Percentiles rank a stretch among this genome's conserved stretches.
Evolutionary conservation across 768 basidiomycete species (phyloP).

Genomic region (Suillus plorans): DNA sequence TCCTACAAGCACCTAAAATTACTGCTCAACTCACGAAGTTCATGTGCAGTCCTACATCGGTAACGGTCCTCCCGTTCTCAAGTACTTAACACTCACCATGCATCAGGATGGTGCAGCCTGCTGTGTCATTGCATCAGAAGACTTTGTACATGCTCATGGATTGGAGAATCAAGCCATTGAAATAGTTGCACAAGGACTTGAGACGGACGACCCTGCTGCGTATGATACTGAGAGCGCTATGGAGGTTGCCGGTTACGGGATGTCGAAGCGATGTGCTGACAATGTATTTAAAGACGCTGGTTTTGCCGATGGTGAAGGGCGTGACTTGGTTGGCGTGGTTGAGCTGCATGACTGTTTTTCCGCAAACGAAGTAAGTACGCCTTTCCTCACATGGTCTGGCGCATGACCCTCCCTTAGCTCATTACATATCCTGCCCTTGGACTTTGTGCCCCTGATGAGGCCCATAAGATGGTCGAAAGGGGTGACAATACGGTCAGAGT

Average conservation of each 20-base stretch:
- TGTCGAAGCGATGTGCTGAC: slow-evolving; percentile 70
- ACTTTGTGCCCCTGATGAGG: slow-evolving; percentile 62
- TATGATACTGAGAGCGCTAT: slow-evolving; percentile 72
- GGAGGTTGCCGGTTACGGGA: slow-evolving; percentile 79
- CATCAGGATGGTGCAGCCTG: slow-evolving; percentile 71
- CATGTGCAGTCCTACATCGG: slow-evolving; percentile 88
- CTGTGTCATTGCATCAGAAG: slow-evolving; percentile 76
- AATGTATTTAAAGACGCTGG: slow-evolving; percentile 72
- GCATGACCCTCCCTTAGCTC: slow-evolving; percentile 43
- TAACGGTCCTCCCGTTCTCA: slow-evolving; percentile 14
- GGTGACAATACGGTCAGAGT: slow-evolving; percentile 74
- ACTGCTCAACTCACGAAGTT: slow-evolving; percentile 74
- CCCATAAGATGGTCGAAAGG: slow-evolving; percentile 70
- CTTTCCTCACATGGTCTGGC: background rate
- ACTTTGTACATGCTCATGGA: slow-evolving; percentile 66
- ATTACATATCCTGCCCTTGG: slow-evolving; percentile 82
- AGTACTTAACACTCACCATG: background rate
- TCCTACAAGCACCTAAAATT: slow-evolving; percentile 65
- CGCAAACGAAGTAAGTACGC: slow-evolving; percentile 62
- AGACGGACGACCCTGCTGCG: slow-evolving; percentile 63
- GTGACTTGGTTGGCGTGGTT: slow-evolving; percentile 78
- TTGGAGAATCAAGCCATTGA: slow-evolving; percentile 89
- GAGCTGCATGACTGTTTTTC: slow-evolving; percentile 89
- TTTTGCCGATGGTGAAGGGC: slow-evolving; percentile 56
- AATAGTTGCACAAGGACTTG: slow-evolving; percentile 63